Evolutionary conservation across 129 eudicot species (phyloP).

Genomic region (Artemisia argyi): DNA sequence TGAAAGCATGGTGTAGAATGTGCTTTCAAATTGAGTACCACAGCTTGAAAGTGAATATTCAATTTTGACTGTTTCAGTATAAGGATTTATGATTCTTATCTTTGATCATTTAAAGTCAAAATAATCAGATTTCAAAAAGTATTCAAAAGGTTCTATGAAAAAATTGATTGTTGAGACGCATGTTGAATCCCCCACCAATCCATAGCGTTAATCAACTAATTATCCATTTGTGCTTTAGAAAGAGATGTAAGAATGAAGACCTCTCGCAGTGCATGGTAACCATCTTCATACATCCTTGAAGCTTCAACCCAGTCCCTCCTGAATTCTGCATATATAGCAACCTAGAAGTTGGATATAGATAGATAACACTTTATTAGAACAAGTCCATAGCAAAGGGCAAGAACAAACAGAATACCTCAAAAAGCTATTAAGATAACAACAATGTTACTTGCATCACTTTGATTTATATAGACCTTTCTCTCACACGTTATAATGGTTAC

Average conservation of each 20-base stretch:
- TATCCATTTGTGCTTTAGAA: not conserved
- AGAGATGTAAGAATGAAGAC: constrained; percentile 30
- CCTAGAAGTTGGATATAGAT: constrained; percentile 61
- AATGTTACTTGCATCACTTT: constrained; percentile 13
- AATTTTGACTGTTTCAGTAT: no score
- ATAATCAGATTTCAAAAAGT: not conserved
- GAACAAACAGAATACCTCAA: constrained; percentile 1
- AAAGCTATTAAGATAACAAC: not conserved
- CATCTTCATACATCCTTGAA: constrained; percentile 83
- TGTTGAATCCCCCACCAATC: not conserved
- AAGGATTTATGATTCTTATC: not conserved
- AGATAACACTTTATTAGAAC: constrained; percentile 21
- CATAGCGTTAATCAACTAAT: not conserved
- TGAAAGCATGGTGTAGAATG: not conserved
- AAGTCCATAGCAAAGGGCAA: not conserved
- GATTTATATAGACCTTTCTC: not conserved
- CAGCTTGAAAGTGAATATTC: no score
- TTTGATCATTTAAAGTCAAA: not conserved
- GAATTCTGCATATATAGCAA: constrained; percentile 96
- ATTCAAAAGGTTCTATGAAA: not conserved
- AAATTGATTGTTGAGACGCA: not conserved
- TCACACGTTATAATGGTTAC: not conserved
- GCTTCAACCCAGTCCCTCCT: constrained; percentile 98
- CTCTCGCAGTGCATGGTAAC: constrained; percentile 90
- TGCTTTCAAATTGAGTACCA: not conserved